Evolutionary conservation across 2,329 filamentous ascomycete species (phyloP).

Genomic region (Thielaviopsis musarum): DNA sequence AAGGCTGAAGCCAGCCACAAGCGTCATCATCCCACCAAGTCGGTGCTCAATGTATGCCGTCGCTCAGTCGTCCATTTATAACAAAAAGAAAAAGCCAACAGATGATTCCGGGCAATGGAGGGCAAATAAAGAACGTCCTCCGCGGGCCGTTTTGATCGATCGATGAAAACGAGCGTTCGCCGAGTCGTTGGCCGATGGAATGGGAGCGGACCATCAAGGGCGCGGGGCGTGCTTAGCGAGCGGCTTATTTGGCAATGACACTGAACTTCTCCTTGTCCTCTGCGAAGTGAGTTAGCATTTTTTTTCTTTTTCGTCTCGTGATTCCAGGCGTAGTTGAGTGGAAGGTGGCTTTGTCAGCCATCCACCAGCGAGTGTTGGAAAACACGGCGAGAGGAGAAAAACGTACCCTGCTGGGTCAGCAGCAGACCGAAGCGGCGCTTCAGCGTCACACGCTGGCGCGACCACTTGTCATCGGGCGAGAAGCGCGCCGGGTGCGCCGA

Average conservation of each 20-base stretch:
- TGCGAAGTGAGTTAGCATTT: neutral
- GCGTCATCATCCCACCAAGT: neutral
- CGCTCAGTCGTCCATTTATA: neutral
- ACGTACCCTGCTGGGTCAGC: conserved; percentile 56
- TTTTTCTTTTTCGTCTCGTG: neutral
- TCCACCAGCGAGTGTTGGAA: too few relatives aligned
- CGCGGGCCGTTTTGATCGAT: too few relatives aligned
- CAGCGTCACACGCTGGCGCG: conserved; percentile 81
- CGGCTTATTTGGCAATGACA: conserved; percentile 11
- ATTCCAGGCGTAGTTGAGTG: too few relatives aligned
- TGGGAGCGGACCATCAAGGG: neutral
- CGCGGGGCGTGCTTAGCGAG: neutral
- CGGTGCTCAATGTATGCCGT: neutral
- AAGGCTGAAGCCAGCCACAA: neutral
- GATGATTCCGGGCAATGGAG: neutral
- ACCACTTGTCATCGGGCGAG: conserved; percentile 98
- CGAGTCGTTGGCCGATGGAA: neutral
- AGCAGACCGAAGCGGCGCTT: conserved; percentile 87
- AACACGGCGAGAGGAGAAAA: neutral
- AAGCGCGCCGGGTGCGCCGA: conserved; percentile 91
- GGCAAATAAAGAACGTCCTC: too few relatives aligned
- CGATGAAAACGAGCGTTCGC: neutral
- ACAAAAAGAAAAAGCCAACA: neutral
- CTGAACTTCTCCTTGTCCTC: conserved; percentile 10
- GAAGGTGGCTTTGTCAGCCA: neutral